These are phyloP conservation scores for Mesotaenium endlicherianum DNA, from an alignment of 139 green algal genomes.

Conservation along the genomic window DNA sequence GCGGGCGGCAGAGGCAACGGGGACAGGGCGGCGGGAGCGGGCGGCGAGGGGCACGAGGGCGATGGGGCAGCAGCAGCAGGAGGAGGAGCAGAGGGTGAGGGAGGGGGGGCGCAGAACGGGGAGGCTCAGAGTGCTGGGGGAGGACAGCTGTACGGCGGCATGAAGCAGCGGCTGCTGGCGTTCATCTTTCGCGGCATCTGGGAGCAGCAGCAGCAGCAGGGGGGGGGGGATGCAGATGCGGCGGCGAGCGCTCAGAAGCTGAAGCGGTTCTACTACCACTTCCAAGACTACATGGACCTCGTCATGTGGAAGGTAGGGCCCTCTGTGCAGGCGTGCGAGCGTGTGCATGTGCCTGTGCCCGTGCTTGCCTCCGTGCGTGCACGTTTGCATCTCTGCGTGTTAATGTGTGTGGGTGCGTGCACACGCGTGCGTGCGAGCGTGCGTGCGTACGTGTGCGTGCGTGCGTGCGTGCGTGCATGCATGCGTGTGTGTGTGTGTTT, in stretches of 20 bases:
- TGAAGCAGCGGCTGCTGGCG: conserved; percentile 53
- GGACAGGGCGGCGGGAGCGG: not conserved
- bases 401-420: no score
- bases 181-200: conserved; percentile 23
- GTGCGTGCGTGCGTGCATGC: no score
- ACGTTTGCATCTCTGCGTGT: no score
- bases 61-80: not conserved
- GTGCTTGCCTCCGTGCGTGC: no score
- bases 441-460: no score
- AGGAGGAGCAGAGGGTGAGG: not conserved
- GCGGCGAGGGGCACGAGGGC: not conserved
- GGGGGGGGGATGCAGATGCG: not conserved
- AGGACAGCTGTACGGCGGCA: not conserved
- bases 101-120: not conserved
- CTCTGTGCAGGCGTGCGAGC: no score
- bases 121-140: not conserved
- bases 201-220: not conserved
- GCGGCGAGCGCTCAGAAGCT: conserved; percentile 14
- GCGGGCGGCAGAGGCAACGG: not conserved
- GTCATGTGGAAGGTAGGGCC: conserved; percentile 54
- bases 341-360: no score
- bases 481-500: no score
- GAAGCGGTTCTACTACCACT: conserved; percentile 52
- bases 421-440: no score
- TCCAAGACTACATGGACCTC: conserved; percentile 51